A percentile compares a stretch with the other conserved stretches of the same genome.
Evolutionary conservation across 176 grass and related monocot genomes (phyloP).

Genomic region (Poa pratensis): DNA sequence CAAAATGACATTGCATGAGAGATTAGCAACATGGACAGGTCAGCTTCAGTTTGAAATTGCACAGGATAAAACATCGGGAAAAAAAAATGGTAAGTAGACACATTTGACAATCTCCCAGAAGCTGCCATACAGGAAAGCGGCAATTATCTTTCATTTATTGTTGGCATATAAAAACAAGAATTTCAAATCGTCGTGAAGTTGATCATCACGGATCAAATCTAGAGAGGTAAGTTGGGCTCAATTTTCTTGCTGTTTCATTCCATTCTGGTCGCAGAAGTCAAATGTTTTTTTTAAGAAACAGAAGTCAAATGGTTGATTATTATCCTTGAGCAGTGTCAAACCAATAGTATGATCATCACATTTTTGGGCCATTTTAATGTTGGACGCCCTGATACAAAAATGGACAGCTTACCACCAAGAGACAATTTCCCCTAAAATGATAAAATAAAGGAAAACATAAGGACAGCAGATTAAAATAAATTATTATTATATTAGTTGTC

Average conservation of each 20-base stretch:
- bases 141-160: background rate
- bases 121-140: background rate
- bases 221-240: background rate
- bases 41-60: background rate
- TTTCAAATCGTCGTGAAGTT: background rate
- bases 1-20: background rate
- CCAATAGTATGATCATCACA: background rate
- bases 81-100: background rate
- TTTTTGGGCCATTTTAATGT: background rate
- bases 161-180: background rate
- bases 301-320: slow-evolving; percentile 39
- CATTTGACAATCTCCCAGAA: background rate
- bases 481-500: background rate
- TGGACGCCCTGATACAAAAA: background rate
- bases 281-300: background rate
- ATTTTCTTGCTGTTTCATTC: background rate
- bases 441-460: background rate
- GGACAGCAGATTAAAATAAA: background rate
- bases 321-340: background rate
- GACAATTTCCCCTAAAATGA: background rate
- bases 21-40: background rate
- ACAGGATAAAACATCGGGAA: background rate
- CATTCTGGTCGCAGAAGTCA: background rate
- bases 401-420: background rate
- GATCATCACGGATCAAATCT: background rate